Conservation (phyloP, 2,329 filamentous ascomycete species). For the Madurella fahalii region DNA sequence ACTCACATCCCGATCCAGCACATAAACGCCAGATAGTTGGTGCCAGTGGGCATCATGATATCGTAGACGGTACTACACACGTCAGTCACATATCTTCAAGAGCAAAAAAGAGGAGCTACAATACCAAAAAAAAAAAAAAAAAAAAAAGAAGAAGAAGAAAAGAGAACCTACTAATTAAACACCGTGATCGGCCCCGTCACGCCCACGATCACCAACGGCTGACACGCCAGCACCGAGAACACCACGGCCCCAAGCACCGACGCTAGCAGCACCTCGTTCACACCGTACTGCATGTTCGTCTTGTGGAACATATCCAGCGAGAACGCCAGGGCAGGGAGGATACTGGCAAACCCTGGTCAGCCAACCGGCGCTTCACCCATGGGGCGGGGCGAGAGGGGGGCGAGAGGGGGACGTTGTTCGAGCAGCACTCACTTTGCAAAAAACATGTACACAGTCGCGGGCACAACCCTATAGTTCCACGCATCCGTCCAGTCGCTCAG, state of each 20-base stretch:
- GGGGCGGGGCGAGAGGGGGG: too few species aligned
- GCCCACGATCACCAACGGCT: constrained; percentile 85
- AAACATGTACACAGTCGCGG: constrained; percentile 89
- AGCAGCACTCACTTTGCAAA: constrained; percentile 70
- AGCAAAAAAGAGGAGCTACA: neutral
- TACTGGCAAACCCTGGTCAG: constrained; percentile 46
- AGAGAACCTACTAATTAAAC: constrained; percentile 68
- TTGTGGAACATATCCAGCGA: constrained; percentile 92
- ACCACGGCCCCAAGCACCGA: constrained; percentile 80
- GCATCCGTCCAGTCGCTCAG: constrained; percentile 80
- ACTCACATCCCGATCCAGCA: constrained; percentile 77
- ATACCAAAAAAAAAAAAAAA: neutral
- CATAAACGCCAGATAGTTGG: constrained; percentile 87
- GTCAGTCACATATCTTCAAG: neutral
- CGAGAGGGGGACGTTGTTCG: too few species aligned
- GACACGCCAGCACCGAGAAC: constrained; percentile 73
- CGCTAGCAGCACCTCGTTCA: constrained; percentile 85
- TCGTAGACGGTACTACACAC: constrained; percentile 76
- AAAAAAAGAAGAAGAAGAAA: constrained; percentile 5
- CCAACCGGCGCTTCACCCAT: neutral
- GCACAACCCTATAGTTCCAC: constrained; percentile 85
- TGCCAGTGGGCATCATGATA: constrained; percentile 72
- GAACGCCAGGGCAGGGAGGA: constrained; percentile 81
- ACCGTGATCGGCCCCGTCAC: constrained; percentile 90
- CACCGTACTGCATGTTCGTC: constrained; percentile 77